Percentiles rank a stretch among this genome's conserved stretches.
Conservation (phyloP, 495 filamentous ascomycete genomes). For the Hyaloscypha variabilis region DNA sequence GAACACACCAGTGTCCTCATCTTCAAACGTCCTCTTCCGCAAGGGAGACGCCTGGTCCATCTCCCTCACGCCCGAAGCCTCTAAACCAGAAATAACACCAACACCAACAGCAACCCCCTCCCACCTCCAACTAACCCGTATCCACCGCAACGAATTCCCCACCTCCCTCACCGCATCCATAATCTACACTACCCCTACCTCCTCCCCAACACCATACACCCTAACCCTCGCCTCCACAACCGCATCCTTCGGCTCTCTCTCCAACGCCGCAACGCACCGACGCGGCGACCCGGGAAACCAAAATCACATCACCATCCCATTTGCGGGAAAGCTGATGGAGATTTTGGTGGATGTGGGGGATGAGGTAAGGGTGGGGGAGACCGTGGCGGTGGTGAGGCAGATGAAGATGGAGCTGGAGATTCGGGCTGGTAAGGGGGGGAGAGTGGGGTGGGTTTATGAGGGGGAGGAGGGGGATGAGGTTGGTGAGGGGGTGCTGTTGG, state of each 20-base stretch:
- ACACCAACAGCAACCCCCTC: constrained; percentile 27
- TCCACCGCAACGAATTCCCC: constrained; percentile 63
- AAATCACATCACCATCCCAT: constrained; percentile 57
- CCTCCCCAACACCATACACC: constrained; percentile 40
- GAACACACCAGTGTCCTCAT: constrained; percentile 13
- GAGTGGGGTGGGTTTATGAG: constrained; percentile 56
- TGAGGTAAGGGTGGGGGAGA: constrained; percentile 50
- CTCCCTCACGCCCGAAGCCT: constrained; percentile 40
- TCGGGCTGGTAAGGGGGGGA: constrained; percentile 48
- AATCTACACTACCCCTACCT: constrained; percentile 50
- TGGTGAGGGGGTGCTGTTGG: constrained; percentile 57
- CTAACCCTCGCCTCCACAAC: constrained; percentile 50
- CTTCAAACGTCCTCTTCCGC: constrained; percentile 48
- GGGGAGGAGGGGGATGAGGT: constrained; percentile 63
- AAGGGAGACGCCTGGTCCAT: constrained; percentile 61
- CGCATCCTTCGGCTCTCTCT: constrained; percentile 48
- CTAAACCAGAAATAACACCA: constrained; percentile 15
- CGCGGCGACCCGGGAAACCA: constrained; percentile 53
- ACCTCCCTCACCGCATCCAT: constrained; percentile 54
- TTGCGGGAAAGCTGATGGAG: constrained; percentile 62
- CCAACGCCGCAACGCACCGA: constrained; percentile 47
- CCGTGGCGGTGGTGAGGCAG: constrained; percentile 64
- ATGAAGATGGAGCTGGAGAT: constrained; percentile 73
- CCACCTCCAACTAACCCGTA: constrained; percentile 54
- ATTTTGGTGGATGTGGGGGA: constrained; percentile 58